phyloP scores from a whole-genome alignment of 116 monocot species.

The Zostera marina region DNA sequence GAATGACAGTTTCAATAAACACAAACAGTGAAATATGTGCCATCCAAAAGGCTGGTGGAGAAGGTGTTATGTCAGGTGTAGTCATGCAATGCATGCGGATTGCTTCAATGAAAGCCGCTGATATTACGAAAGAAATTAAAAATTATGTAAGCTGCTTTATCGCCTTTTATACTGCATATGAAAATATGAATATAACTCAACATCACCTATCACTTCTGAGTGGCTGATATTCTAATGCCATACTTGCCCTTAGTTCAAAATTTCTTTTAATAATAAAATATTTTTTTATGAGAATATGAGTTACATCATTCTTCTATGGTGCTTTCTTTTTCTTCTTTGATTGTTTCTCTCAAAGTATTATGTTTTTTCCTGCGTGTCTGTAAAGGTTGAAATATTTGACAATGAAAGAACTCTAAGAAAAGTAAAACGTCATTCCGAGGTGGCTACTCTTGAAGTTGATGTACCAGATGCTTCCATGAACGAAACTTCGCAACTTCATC shows the following conservation, averaged over 20 bases:
- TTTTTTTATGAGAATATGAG: too few species aligned
- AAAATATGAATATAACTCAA: too few species aligned
- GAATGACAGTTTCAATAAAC: slow-evolving; percentile 82
- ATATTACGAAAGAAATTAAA: slow-evolving; percentile 71
- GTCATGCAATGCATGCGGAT: slow-evolving; percentile 69
- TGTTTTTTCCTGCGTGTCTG: slow-evolving; percentile 11
- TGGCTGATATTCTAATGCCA: neutral
- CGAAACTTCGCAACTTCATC: neutral
- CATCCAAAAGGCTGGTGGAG: slow-evolving; percentile 85
- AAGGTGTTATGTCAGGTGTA: slow-evolving; percentile 43
- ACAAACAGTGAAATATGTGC: slow-evolving; percentile 82
- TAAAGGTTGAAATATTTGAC: slow-evolving; percentile 17
- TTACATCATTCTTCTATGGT: neutral
- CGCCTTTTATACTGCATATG: neutral
- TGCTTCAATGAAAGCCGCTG: slow-evolving; percentile 63
- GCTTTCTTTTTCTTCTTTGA: neutral
- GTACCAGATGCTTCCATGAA: neutral
- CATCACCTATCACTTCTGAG: too few species aligned
- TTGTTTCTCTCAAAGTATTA: slow-evolving; percentile 2
- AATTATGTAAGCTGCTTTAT: slow-evolving; percentile 37
- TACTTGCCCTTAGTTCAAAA: neutral
- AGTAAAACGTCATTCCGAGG: slow-evolving; percentile 6
- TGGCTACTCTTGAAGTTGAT: slow-evolving; percentile 6
- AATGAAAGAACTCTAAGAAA: slow-evolving; percentile 9
- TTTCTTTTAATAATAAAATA: neutral